Evolutionary conservation across 306 rosid genomes (phyloP).

Genomic region (Lotus japonicus): DNA sequence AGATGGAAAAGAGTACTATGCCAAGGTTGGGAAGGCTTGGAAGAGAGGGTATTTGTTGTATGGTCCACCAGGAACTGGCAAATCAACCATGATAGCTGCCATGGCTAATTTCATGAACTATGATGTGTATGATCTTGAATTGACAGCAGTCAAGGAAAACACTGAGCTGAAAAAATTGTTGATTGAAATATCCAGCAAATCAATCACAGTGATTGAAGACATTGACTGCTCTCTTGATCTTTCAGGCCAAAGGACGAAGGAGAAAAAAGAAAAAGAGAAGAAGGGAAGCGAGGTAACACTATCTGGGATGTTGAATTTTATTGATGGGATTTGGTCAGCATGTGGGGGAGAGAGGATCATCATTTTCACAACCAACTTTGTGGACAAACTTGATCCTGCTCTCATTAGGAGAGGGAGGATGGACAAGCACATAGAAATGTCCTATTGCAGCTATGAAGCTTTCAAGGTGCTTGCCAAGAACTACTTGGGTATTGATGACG

Average conservation of each 20-base stretch:
- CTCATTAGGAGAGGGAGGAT: constrained; percentile 52
- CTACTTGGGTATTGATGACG: constrained; percentile 39
- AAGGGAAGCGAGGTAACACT: constrained; percentile 43
- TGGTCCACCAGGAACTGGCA: constrained; percentile 65
- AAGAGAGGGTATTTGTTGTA: constrained; percentile 48
- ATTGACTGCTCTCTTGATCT: too few species aligned
- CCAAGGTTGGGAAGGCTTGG: constrained; percentile 52
- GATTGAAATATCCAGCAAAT: too few species aligned
- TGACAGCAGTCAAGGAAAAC: constrained; percentile 45
- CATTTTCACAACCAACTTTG: constrained; percentile 51
- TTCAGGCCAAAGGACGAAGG: too few species aligned
- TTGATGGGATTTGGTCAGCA: constrained; percentile 73
- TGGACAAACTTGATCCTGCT: constrained; percentile 62
- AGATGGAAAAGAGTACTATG: constrained; percentile 38
- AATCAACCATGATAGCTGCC: constrained; percentile 54
- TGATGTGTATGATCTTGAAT: constrained; percentile 56
- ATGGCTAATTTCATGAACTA: constrained; percentile 54
- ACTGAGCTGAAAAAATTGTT: constrained; percentile 32
- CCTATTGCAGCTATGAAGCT: constrained; percentile 51
- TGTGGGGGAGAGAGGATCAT: constrained; percentile 58
- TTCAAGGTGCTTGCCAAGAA: constrained; percentile 57
- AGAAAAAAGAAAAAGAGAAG: constrained; percentile 27
- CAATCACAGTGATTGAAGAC: too few species aligned
- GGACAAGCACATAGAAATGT: constrained; percentile 62
- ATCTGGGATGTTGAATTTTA: constrained; percentile 52